phyloP scores from a whole-genome alignment of 768 basidiomycete species.

The Botryobasidium botryosum region DNA sequence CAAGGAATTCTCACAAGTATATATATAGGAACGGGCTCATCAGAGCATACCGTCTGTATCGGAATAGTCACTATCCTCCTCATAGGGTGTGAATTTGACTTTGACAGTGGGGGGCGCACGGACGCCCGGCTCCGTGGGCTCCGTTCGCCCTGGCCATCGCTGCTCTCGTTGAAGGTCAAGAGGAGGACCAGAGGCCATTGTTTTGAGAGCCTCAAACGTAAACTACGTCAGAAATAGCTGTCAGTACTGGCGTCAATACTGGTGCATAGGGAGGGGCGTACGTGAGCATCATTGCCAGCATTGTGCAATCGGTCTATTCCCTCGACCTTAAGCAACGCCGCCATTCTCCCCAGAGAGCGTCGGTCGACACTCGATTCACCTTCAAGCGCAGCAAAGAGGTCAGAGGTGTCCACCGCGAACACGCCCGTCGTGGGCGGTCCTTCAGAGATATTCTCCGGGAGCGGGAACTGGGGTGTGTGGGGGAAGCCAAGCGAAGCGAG shows the following conservation, averaged over 20 bases:
- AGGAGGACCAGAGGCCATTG: slow-evolving; percentile 59
- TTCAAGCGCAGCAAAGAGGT: slow-evolving; percentile 58
- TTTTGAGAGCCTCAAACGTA: slow-evolving; percentile 44
- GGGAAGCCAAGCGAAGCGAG: slow-evolving; percentile 1
- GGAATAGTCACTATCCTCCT: slow-evolving; percentile 11
- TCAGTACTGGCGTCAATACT: not conserved
- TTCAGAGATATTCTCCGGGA: slow-evolving; percentile 43
- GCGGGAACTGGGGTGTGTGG: slow-evolving; percentile 14
- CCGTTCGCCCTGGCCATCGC: slow-evolving; percentile 41
- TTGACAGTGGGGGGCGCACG: slow-evolving; percentile 8
- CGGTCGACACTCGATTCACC: slow-evolving; percentile 41
- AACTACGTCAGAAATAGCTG: slow-evolving; percentile 28
- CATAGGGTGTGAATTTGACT: slow-evolving; percentile 7
- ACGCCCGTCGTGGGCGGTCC: slow-evolving; percentile 32
- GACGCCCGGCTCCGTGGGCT: slow-evolving; percentile 2
- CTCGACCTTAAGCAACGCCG: slow-evolving; percentile 41
- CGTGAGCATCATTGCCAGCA: slow-evolving; percentile 75
- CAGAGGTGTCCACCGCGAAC: slow-evolving; percentile 55
- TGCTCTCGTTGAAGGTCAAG: slow-evolving; percentile 61
- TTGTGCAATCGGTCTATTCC: slow-evolving; percentile 50
- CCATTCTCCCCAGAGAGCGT: slow-evolving; percentile 41
- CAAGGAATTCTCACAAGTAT: too few species aligned
- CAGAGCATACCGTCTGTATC: slow-evolving; percentile 12
- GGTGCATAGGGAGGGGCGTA: slow-evolving; percentile 21
- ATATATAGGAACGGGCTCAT: too few species aligned